Evolutionary conservation across 2,329 filamentous ascomycete genomes (phyloP).

Genomic region (Lecanicillium sp.): DNA sequence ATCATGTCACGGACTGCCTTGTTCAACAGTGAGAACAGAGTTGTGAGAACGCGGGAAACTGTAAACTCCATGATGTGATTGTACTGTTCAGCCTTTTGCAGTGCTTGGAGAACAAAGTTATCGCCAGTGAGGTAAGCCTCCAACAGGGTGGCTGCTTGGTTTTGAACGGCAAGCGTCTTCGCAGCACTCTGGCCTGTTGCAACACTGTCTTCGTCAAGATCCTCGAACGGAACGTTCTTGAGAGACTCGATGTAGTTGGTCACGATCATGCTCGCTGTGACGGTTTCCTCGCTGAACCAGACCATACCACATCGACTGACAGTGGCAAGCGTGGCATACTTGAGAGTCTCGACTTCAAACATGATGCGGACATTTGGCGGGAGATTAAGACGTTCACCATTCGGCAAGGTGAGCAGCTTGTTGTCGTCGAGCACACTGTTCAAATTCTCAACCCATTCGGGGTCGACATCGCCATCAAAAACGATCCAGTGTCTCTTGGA

Average conservation of each 20-base stretch:
- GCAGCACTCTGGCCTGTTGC: slow-evolving; percentile 66
- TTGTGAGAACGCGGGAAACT: slow-evolving; percentile 79
- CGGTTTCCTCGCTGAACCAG: slow-evolving; percentile 98
- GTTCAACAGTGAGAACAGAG: slow-evolving; percentile 90
- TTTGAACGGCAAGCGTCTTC: slow-evolving; percentile 72
- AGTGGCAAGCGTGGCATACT: slow-evolving; percentile 96
- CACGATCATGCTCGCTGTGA: slow-evolving; percentile 88
- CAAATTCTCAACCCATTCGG: slow-evolving; percentile 98
- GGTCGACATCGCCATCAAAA: slow-evolving; percentile 97
- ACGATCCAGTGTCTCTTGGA: slow-evolving; percentile 98
- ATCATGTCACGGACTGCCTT: slow-evolving; percentile 87
- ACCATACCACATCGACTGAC: slow-evolving; percentile 99
- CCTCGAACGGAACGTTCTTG: slow-evolving; percentile 78
- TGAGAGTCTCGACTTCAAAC: slow-evolving; percentile 98
- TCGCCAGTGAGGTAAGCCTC: slow-evolving; percentile 68
- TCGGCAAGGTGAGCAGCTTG: slow-evolving; percentile 91
- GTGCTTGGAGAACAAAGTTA: slow-evolving; percentile 69
- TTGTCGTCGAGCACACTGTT: slow-evolving; percentile 99
- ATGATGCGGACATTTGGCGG: slow-evolving; percentile 96
- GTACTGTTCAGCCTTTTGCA: slow-evolving; percentile 69
- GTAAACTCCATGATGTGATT: slow-evolving; percentile 99
- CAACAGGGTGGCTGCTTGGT: slow-evolving; percentile 70
- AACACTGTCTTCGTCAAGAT: slow-evolving; percentile 86
- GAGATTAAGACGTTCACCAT: slow-evolving; percentile 93
- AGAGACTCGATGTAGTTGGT: slow-evolving; percentile 82